Conservation (phyloP, 148 eudicot genomes). For the Vaccinium corymbosum region DNA sequence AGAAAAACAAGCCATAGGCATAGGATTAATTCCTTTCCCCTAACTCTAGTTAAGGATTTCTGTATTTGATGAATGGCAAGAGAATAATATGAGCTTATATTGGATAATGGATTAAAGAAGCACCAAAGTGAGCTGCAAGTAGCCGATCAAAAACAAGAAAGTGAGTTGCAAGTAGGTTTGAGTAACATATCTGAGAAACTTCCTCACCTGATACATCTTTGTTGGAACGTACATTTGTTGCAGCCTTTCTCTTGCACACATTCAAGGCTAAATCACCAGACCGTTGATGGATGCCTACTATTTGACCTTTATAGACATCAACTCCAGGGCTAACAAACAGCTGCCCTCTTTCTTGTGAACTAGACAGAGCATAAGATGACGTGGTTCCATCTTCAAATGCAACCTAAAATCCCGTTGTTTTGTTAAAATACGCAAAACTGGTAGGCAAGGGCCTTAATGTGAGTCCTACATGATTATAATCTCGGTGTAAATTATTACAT, state of each 20-base stretch:
- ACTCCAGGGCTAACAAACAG: slow-evolving; percentile 75
- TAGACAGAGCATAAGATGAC: slow-evolving; percentile 77
- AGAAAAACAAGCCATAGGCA: background rate
- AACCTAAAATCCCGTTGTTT: slow-evolving; percentile 41
- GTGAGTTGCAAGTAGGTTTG: background rate
- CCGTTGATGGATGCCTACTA: slow-evolving; percentile 93
- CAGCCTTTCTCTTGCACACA: slow-evolving; percentile 97
- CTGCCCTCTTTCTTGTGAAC: slow-evolving; percentile 96
- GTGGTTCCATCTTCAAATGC: slow-evolving; percentile 91
- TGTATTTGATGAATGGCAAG: background rate
- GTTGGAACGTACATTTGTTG: slow-evolving; percentile 93
- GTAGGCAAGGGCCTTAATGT: background rate
- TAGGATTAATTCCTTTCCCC: background rate
- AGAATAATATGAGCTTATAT: background rate
- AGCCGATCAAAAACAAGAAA: background rate
- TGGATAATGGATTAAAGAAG: background rate
- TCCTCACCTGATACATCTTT: slow-evolving; percentile 77
- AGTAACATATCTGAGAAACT: slow-evolving; percentile 6
- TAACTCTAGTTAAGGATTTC: background rate
- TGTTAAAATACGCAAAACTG: background rate
- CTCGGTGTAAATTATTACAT: background rate
- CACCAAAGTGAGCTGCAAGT: background rate
- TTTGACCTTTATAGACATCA: slow-evolving; percentile 93
- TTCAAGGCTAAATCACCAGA: slow-evolving; percentile 82
- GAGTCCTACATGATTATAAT: background rate